Conservation (phyloP, 2,329 filamentous ascomycete genomes). For the Penicillium paneum region DNA sequence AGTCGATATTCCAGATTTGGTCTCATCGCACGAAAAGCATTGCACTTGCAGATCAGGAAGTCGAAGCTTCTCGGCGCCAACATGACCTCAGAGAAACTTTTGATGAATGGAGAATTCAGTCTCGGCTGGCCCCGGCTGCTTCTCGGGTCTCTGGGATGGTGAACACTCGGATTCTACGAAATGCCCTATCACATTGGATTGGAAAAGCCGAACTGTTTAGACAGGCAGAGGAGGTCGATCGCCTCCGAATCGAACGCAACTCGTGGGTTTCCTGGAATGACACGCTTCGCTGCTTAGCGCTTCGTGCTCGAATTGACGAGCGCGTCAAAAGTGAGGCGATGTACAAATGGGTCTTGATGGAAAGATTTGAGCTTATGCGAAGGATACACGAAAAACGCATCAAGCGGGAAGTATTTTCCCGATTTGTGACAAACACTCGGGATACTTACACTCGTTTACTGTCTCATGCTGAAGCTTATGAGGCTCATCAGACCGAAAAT, state of each 20-base stretch:
- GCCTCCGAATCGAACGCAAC: constrained; percentile 53
- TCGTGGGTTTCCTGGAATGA: constrained; percentile 63
- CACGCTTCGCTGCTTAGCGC: constrained; percentile 52
- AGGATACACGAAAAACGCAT: constrained; percentile 41
- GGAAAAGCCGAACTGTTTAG: constrained; percentile 43
- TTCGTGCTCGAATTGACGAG: constrained; percentile 54
- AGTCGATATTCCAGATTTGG: constrained; percentile 35
- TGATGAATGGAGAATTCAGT: constrained; percentile 43
- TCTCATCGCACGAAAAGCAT: constrained; percentile 32
- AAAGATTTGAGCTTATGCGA: constrained; percentile 41
- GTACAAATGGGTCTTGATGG: constrained; percentile 61
- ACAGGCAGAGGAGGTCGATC: constrained; percentile 52
- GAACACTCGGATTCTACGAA: constrained; percentile 46
- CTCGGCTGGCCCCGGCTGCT: constrained; percentile 43
- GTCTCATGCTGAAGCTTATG: constrained; percentile 36
- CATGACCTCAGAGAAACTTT: constrained; percentile 38
- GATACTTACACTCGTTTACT: constrained; percentile 38
- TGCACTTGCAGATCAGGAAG: constrained; percentile 28
- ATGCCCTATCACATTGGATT: constrained; percentile 51
- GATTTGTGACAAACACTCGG: constrained; percentile 41
- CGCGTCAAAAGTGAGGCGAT: constrained; percentile 55
- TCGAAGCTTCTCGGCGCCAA: constrained; percentile 30
- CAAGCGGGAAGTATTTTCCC: constrained; percentile 38
- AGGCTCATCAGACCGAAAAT: constrained; percentile 33
- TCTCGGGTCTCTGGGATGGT: constrained; percentile 45